Conservation (phyloP, 306 rosid species). For the Cucurbita maxima region DNA sequence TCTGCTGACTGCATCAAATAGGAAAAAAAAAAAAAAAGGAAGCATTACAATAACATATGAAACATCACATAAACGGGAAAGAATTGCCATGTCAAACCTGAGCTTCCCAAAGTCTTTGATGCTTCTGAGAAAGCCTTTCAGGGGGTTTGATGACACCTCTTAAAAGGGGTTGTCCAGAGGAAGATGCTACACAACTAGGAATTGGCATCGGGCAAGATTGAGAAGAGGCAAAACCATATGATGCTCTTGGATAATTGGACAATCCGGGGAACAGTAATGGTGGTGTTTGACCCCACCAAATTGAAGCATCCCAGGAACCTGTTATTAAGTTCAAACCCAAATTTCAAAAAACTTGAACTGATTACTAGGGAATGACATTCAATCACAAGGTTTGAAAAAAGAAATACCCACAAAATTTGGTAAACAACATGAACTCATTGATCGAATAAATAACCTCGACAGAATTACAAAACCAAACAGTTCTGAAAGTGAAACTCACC, state of each 20-base stretch:
- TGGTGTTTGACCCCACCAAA: slow-evolving; percentile 32
- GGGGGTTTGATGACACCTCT: slow-evolving; percentile 22
- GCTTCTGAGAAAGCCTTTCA: slow-evolving; percentile 27
- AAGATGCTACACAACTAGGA: not conserved
- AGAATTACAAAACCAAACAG: not conserved
- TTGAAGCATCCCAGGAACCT: slow-evolving; percentile 36
- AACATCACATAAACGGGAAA: not conserved
- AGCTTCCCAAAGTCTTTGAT: slow-evolving; percentile 43
- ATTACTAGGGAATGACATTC: not conserved
- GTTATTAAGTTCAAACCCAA: slow-evolving; percentile 6
- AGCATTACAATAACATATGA: not conserved
- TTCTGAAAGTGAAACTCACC: slow-evolving; percentile 16
- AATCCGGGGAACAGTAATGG: slow-evolving; percentile 21
- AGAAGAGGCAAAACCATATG: slow-evolving; percentile 16
- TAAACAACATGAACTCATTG: no score
- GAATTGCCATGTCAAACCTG: slow-evolving; percentile 17
- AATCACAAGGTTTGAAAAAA: not conserved
- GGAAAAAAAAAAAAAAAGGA: not conserved
- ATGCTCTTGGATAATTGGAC: slow-evolving; percentile 18
- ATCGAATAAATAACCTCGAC: not conserved
- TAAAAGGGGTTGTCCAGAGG: slow-evolving; percentile 3
- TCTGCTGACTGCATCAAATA: slow-evolving; percentile 29
- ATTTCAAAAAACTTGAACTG: not conserved
- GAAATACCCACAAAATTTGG: not conserved
- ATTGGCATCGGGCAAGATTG: not conserved